These are phyloP conservation scores for Mycena venus DNA, from an alignment of 768 basidiomycete genomes.

Conservation along the genomic window DNA sequence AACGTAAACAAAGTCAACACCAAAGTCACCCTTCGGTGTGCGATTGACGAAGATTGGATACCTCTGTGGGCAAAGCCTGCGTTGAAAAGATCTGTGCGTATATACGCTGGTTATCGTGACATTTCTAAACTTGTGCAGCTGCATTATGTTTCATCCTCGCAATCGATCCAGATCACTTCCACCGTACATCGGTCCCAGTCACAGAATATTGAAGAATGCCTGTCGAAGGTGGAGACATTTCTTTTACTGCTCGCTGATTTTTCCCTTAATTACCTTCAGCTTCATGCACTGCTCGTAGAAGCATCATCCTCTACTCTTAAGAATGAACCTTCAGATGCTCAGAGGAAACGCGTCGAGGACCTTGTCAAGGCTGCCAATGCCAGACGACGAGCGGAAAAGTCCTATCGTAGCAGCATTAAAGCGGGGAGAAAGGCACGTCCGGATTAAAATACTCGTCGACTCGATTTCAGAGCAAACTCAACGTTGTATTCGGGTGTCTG, in stretches of 20 bases:
- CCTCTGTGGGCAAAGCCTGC: slow-evolving; percentile 72
- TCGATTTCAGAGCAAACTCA: no score
- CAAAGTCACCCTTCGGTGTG: slow-evolving; percentile 77
- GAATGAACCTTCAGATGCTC: slow-evolving; percentile 68
- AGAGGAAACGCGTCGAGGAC: slow-evolving; percentile 65
- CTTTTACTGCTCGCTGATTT: background rate
- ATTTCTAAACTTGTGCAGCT: slow-evolving; percentile 54
- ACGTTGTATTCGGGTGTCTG: background rate
- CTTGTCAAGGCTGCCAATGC: slow-evolving; percentile 62
- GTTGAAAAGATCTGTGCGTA: slow-evolving; percentile 64
- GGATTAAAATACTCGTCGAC: background rate
- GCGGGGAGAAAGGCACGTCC: slow-evolving; percentile 27
- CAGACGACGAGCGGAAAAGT: slow-evolving; percentile 63
- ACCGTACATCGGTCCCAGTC: slow-evolving; percentile 81
- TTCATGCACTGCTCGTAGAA: slow-evolving; percentile 64
- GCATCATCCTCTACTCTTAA: slow-evolving; percentile 62
- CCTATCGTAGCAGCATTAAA: slow-evolving; percentile 1
- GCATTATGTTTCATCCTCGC: slow-evolving; percentile 75
- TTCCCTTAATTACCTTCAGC: slow-evolving; percentile 48
- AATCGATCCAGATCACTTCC: slow-evolving; percentile 79
- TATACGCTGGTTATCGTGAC: background rate
- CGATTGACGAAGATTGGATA: slow-evolving; percentile 73
- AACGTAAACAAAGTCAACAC: slow-evolving; percentile 94
- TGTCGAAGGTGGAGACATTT: slow-evolving; percentile 67
- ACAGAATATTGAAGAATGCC: slow-evolving; percentile 80